Evolutionary conservation across 441 rosid species (phyloP).

Genomic region (Erodium chrysanthum): DNA sequence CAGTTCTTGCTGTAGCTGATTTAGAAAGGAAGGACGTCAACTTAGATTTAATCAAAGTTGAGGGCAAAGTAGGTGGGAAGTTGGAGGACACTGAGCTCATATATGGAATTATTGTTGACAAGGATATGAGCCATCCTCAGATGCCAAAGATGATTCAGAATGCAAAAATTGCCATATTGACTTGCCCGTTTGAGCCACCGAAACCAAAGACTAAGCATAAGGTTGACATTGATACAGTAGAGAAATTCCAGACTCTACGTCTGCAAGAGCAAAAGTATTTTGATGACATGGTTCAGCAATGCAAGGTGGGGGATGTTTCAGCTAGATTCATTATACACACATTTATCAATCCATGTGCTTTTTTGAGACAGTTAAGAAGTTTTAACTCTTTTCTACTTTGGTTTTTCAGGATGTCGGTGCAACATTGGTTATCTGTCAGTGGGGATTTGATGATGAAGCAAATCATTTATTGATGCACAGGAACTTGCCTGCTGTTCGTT

Average conservation of each 20-base stretch:
- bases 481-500: conserved; percentile 92
- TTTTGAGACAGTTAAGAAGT: background rate
- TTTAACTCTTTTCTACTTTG: conserved; percentile 8
- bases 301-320: conserved; percentile 46
- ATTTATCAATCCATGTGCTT: background rate
- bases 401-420: conserved; percentile 84
- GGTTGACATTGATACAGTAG: conserved; percentile 94
- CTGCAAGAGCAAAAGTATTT: conserved; percentile 87
- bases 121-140: conserved; percentile 97
- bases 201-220: conserved; percentile 98
- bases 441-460: conserved; percentile 99
- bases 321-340: background rate
- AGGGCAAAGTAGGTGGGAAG: conserved; percentile 92
- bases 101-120: conserved; percentile 75
- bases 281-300: conserved; percentile 93
- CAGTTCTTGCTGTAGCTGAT: conserved; percentile 93
- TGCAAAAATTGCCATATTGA: conserved; percentile 91
- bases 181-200: conserved; percentile 96
- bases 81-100: conserved; percentile 81
- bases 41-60: conserved; percentile 85
- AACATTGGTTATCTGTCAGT: conserved; percentile 91
- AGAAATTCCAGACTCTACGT: conserved; percentile 83
- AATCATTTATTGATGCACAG: conserved; percentile 90
- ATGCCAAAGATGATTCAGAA: conserved; percentile 88
- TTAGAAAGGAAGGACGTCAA: conserved; percentile 88